Evolutionary conservation across 805 yeast genomes (phyloP).

Genomic region (Priceomyces fermenticarens): DNA sequence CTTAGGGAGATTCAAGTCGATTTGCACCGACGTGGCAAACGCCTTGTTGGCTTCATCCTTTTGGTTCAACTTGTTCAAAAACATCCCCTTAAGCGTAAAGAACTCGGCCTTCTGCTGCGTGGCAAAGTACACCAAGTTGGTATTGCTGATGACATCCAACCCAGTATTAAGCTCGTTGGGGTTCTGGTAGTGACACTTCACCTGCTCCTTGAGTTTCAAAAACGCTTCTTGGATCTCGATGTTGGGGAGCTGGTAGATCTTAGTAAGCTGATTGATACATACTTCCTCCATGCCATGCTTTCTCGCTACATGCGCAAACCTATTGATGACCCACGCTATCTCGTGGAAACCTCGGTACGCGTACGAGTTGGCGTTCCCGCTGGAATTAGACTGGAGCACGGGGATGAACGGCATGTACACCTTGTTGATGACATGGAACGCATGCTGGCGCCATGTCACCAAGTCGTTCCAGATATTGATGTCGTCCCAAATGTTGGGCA

Average conservation of each 20-base stretch:
- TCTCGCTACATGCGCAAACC: conserved; percentile 98
- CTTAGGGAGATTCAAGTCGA: conserved; percentile 89
- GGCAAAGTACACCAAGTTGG: conserved; percentile 92
- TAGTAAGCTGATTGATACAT: conserved; percentile 86
- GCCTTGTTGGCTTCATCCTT: conserved; percentile 97
- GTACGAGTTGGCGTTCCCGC: conserved; percentile 79
- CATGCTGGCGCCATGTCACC: conserved; percentile 98
- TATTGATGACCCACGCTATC: conserved; percentile 96
- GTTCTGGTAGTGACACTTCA: conserved; percentile 94
- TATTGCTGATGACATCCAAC: conserved; percentile 92
- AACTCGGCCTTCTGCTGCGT: conserved; percentile 98
- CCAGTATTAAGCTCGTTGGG: conserved; percentile 91
- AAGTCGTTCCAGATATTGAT: conserved; percentile 96
- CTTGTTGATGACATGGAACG: conserved; percentile 91
- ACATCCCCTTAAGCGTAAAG: conserved; percentile 97
- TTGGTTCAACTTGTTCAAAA: conserved; percentile 83
- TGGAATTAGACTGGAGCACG: conserved; percentile 62
- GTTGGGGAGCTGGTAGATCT: conserved; percentile 93
- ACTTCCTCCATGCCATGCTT: conserved; percentile 97
- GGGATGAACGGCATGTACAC: conserved; percentile 93
- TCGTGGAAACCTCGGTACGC: conserved; percentile 98
- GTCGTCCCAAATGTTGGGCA: conserved; percentile 97
- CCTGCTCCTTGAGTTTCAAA: conserved; percentile 92
- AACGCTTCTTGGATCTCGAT: conserved; percentile 98
- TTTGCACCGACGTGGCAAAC: conserved; percentile 95